Percentiles rank a stretch among this genome's conserved stretches.
phyloP scores from a whole-genome alignment of 2,329 filamentous ascomycete genomes.

The Claviceps citrina region DNA sequence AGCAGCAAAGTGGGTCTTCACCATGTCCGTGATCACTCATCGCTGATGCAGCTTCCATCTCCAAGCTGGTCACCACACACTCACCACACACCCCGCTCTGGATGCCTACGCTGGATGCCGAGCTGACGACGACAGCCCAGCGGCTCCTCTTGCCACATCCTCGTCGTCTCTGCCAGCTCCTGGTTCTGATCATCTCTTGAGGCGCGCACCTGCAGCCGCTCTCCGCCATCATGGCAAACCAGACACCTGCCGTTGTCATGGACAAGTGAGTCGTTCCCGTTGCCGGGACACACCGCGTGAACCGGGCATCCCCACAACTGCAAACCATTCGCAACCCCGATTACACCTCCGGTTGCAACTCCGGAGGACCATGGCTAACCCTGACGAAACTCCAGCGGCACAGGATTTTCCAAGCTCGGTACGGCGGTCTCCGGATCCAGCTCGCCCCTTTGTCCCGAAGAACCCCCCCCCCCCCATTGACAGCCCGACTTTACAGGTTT shows the following conservation, averaged over 20 bases:
- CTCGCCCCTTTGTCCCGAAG: neutral
- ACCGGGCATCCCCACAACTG: too few species aligned
- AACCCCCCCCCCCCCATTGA: too few species aligned
- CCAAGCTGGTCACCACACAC: too few species aligned
- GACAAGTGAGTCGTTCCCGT: constrained; percentile 92
- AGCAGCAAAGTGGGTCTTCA: too few species aligned
- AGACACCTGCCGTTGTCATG: constrained; percentile 99
- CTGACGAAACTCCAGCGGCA: constrained; percentile 56
- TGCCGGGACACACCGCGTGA: too few species aligned
- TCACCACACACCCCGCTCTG: constrained; percentile 6
- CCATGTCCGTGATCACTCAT: too few species aligned
- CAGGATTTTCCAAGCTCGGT: constrained; percentile 98
- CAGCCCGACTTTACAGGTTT: constrained; percentile 49
- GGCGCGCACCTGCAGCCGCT: constrained; percentile 13
- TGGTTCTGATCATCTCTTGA: neutral
- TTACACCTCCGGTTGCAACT: too few species aligned
- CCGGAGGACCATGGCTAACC: constrained; percentile 20
- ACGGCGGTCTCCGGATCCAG: constrained; percentile 19
- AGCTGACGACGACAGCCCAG: constrained; percentile 7
- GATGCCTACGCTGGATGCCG: too few species aligned
- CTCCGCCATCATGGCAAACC: constrained; percentile 60
- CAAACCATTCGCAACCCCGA: too few species aligned
- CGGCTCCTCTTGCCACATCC: constrained; percentile 4
- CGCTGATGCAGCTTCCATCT: neutral
- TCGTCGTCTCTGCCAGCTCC: constrained; percentile 2